Base-by-base conservation (phyloP, 495 filamentous ascomycete genomes). In the Aspergillus panamensis region DNA sequence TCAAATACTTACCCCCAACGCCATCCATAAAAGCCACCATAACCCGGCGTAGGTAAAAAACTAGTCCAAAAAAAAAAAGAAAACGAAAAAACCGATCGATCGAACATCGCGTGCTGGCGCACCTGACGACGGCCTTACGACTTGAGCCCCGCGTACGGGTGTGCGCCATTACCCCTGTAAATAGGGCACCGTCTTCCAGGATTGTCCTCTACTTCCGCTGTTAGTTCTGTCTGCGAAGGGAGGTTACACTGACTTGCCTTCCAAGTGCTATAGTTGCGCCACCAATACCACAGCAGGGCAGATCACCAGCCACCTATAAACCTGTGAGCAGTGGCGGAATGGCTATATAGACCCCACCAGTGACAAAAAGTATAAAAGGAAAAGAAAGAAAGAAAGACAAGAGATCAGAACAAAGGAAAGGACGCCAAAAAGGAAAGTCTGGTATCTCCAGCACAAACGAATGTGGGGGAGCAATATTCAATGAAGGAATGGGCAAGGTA, bases 261-360 rank as follows among this genome's bases (percentile, higher is more conserved):
- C 57, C 25, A 19, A 19, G 6, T 13, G 30, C 8, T 50, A 35
- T 1, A 48, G 49, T 31, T 49, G 19, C 20, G 37, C 57, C 57
- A 60, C 50, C 57, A 62, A 48, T 58, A 51, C 49, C 33, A 57
- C 59, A 53, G 51, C 51, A 60, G 62, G 52, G 53, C 33, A 48
- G 30, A n/a, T 40, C 50, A 10, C 32, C 57, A 58, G 49, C 62
- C 50, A 58, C 53, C 62, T 65, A 52, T 57, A 50, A 65, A 53
- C 48, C 48, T 20, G 52, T 66, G 25, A 63, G 56, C 63, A 56
- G 47, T 40, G 50, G 48, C 59, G 57, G 56, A 35, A 43, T 58
- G 59, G 59, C 56, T 49, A 43, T n/a, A 12, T 29, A 49, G 55
- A 53, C 63, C 63, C 57, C 55, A 48, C 40, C 61, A 63, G 52